phyloP scores from a whole-genome alignment of 768 basidiomycete species.

The Russula sp. region DNA sequence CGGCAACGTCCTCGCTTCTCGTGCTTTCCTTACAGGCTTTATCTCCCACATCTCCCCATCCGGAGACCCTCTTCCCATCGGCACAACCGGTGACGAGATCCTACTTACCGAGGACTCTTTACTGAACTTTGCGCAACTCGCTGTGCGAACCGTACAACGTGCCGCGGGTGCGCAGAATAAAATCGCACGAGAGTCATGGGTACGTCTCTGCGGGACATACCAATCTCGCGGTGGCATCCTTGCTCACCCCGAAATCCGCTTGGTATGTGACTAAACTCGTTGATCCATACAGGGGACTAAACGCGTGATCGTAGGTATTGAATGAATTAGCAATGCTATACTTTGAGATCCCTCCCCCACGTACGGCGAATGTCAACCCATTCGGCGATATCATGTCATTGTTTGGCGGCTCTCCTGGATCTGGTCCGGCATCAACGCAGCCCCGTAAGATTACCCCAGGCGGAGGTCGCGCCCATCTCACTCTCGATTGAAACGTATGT shows the following conservation, averaged over 20 bases:
- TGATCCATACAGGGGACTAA: not conserved
- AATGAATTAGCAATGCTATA: slow-evolving; percentile 69
- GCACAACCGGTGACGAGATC: slow-evolving; percentile 53
- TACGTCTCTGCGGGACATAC: slow-evolving; percentile 80
- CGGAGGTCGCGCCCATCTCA: slow-evolving; percentile 5
- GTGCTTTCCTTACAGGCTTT: slow-evolving; percentile 87
- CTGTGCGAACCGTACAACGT: slow-evolving; percentile 83
- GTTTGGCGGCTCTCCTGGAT: slow-evolving; percentile 61
- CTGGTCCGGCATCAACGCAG: not conserved
- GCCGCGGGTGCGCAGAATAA: slow-evolving; percentile 78
- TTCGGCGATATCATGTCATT: slow-evolving; percentile 86
- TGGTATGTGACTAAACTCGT: slow-evolving; percentile 13
- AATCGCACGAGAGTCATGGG: slow-evolving; percentile 76
- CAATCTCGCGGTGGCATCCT: slow-evolving; percentile 66
- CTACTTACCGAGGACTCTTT: slow-evolving; percentile 68
- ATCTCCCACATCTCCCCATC: slow-evolving; percentile 57
- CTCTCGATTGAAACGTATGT: slow-evolving; percentile 7
- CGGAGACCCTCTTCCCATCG: slow-evolving; percentile 42
- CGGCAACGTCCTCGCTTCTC: slow-evolving; percentile 88
- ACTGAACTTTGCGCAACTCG: slow-evolving; percentile 89
- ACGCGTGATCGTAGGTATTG: slow-evolving; percentile 48
- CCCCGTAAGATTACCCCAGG: slow-evolving; percentile 20
- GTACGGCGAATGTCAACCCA: slow-evolving; percentile 69
- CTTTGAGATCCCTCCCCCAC: slow-evolving; percentile 83
- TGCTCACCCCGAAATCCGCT: slow-evolving; percentile 56